Evolutionary conservation across 495 filamentous ascomycete species (phyloP), one percentile per base, ranked within the genome.

Genomic region (Mytilinidion resinicola): DNA sequence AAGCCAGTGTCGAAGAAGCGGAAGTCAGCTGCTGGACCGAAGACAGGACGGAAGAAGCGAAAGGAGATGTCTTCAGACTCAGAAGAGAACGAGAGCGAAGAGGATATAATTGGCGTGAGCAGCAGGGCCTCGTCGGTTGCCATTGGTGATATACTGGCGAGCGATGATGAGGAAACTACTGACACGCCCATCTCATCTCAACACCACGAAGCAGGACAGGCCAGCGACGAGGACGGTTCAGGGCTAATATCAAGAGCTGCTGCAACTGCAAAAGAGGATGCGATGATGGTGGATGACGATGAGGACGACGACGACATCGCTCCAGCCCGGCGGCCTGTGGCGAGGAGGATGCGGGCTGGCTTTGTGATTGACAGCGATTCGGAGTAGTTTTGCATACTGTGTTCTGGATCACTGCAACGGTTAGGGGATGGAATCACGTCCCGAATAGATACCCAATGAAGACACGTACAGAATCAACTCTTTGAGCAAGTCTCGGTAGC

Each of bases 1-100:
- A 42, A 39, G 0, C 34, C 44, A 9, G 51, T 50, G 20, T 43
- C 55, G 33, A 72, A 57, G 66, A 65, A 63, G 55, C 55, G 56
- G 36, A 70, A 57, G 51, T 56, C 43, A 1, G 54, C 48, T 25
- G 63, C 52, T n/a, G 43, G 64, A 37, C 56, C 53, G 9, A 58
- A 53, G 25, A 69, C 67, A 15, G 66, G 60, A 12, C 70, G 67
- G 67, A 76, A 67, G 73, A 73, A 51, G 68, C 51, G 37, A 15
- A 64, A 56, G 56, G 55, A 54, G 7, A 39, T 52, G 8, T 52
- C 51, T n/a, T 61, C 58, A 30, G 62, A 62, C 37, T 39, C 52
- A 10, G 60, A 61, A 19, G 63, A 61, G 10, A 56, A 50, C 11
- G 59, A 63, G 9, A 55, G 44, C 37, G 58, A 57, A 12, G 59